Percentiles rank a stretch among this genome's conserved stretches.
These are phyloP conservation scores for Nakazawaea wyomingensis DNA, from an alignment of 805 yeast species.

Conservation along the genomic window DNA sequence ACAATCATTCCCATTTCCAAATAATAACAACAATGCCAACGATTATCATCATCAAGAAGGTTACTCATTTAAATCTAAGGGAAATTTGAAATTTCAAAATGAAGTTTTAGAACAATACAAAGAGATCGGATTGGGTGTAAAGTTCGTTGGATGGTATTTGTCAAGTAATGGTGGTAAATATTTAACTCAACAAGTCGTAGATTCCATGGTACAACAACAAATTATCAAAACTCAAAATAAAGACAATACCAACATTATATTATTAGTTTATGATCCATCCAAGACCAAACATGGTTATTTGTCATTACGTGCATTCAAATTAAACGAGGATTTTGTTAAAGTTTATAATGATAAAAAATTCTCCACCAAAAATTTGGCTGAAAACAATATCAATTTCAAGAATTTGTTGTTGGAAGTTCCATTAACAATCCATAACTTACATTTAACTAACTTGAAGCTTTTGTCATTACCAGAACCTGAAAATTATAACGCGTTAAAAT, in stretches of 20 bases:
- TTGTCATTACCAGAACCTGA: conserved; percentile 20
- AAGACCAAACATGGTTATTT: conserved; percentile 58
- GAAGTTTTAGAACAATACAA: conserved; percentile 60
- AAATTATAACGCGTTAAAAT: conserved; percentile 33
- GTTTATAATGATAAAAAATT: conserved; percentile 51
- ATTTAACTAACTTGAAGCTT: conserved; percentile 41
- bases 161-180: conserved; percentile 65
- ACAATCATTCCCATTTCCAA: conserved; percentile 66
- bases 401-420: conserved; percentile 72
- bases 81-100: conserved; percentile 63
- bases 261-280: conserved; percentile 66
- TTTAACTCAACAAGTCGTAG: conserved; percentile 61
- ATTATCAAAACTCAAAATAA: conserved; percentile 21
- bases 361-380: conserved; percentile 57
- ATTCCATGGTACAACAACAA: conserved; percentile 63
- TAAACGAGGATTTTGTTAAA: conserved; percentile 55
- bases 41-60: conserved; percentile 36
- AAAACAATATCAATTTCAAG: conserved; percentile 54
- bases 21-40: conserved; percentile 39
- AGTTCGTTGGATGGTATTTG: conserved; percentile 79
- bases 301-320: conserved; percentile 62
- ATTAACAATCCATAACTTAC: conserved; percentile 59
- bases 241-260: conserved; percentile 39
- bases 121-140: conserved; percentile 60
- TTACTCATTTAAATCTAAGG: conserved; percentile 53